A percentile compares a stretch with the other conserved stretches of the same genome.
phyloP scores from a whole-genome alignment of 192 early-diverging fungal species.

The Chytriomyces confervae region DNA sequence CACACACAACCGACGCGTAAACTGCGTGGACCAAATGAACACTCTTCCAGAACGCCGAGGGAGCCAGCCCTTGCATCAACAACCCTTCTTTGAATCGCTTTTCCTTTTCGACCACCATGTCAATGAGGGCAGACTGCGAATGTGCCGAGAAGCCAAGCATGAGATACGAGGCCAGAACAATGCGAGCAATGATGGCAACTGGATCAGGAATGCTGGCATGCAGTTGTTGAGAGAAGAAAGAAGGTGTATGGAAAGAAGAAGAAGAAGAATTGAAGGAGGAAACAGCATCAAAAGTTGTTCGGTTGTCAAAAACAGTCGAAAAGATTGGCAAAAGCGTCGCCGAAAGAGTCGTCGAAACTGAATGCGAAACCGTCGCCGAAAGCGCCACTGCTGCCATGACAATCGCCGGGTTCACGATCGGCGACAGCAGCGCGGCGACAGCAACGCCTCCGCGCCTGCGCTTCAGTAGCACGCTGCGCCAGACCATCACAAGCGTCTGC shows the following conservation, averaged over 20 bases:
- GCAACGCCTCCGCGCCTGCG: not conserved
- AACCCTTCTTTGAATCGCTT: conserved; percentile 63
- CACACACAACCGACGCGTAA: conserved; percentile 11
- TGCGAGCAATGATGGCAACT: conserved; percentile 16
- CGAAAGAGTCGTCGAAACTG: not conserved
- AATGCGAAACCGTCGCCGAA: not conserved
- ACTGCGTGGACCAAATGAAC: conserved; percentile 10
- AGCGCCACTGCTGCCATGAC: not conserved
- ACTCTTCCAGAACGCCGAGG: conserved; percentile 37
- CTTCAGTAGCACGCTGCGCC: conserved; percentile 26
- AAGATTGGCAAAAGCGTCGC: not conserved
- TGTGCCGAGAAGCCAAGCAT: conserved; percentile 29
- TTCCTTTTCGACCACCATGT: conserved; percentile 73
- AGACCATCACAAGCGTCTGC: conserved; percentile 22
- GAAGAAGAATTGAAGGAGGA: not conserved
- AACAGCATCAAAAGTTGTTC: too few species aligned
- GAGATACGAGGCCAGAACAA: conserved; percentile 15
- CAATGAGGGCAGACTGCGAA: conserved; percentile 51
- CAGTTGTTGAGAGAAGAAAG: not conserved
- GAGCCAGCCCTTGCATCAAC: conserved; percentile 69
- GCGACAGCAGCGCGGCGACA: not conserved
- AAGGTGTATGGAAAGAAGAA: not conserved
- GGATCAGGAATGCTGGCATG: conserved; percentile 9
- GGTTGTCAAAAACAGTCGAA: too few species aligned
- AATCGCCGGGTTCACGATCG: conserved; percentile 17